Base-by-base conservation (phyloP, 163 green algal genomes). In the Scenedesmus sp. region DNA sequence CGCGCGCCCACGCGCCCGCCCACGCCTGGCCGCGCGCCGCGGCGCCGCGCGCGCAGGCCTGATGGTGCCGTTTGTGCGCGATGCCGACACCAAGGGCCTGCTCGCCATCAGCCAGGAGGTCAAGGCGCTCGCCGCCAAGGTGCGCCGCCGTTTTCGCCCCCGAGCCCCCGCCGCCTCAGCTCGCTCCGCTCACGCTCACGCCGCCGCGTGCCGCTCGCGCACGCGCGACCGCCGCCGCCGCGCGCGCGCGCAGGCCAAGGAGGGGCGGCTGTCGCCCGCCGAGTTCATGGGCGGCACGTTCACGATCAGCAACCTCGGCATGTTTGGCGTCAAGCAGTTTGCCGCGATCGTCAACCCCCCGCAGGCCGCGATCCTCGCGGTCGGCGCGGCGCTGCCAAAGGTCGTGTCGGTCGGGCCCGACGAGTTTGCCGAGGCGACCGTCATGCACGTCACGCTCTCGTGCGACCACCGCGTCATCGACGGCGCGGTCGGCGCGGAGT, bases 381-480 rank as follows among this genome's bases (percentile, higher is more conserved):
- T 98, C n/a, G 95, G 95, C 26, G 83, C 69, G 48, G 62, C 28
- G 36, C 18, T 60, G 50, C 42, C 54, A 22, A 77, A 87, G 77
- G 78, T 88, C 17, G 70, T 89, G 47, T 69, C 78, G 36, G 58
- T 34, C 31, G 44, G 44, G 3, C 26, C 72, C 15, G 81, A 83
- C 39, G 77, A 62, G 33, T 87, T 64, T 24, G 24, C 39, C 6
- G 77, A 89, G 70, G 83, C 83, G 31, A 47, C 51, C 20, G 63
- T 92, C 10, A 87, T 97, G 84, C 81, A 64, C 6, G 94, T 91
- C 47, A 99, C 96, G 1, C 84, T 99, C 42, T 94, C 82, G 70
- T 99, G 96, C 81, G 96, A 99, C 84, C 96, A 99, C 89, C 85
- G 96, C 4, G 96, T 99, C 10, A 91, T 99, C 56, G 96, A 99